A percentile compares a stretch with the other conserved stretches of the same genome.
Conservation (phyloP, 2,329 filamentous ascomycete species). For the Verticillium tricorpus region DNA sequence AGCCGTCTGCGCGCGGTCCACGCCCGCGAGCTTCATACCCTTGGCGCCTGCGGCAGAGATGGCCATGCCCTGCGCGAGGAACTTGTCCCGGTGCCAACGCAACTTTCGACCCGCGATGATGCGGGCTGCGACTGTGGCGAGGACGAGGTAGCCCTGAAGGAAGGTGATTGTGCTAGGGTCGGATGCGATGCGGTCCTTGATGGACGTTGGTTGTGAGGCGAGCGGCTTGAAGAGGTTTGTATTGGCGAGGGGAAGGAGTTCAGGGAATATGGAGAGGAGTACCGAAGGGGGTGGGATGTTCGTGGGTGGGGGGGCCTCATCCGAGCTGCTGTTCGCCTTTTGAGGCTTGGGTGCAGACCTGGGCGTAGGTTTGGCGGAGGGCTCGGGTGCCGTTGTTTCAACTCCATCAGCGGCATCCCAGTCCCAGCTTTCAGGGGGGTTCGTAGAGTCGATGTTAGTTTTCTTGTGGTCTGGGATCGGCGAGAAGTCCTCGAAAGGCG, state of each 20-base stretch:
- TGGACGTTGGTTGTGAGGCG: conserved; percentile 49
- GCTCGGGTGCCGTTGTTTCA: conserved; percentile 16
- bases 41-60: conserved; percentile 74
- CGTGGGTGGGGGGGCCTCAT: conserved; percentile 58
- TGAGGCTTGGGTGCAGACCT: conserved; percentile 3
- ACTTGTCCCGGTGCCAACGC: conserved; percentile 86
- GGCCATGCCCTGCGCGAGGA: conserved; percentile 81
- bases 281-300: conserved; percentile 88
- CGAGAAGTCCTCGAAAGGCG: conserved; percentile 43
- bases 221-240: conserved; percentile 62
- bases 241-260: conserved; percentile 63
- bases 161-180: conserved; percentile 59
- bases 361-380: conserved; percentile 1
- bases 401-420: conserved; percentile 41
- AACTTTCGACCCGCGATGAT: conserved; percentile 80
- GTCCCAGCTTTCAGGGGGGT: conserved; percentile 35
- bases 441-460: conserved; percentile 10
- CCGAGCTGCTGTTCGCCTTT: conserved; percentile 3
- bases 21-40: conserved; percentile 85
- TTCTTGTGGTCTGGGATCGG: conserved; percentile 11
- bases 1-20: conserved; percentile 77
- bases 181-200: conserved; percentile 60
- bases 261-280: conserved; percentile 71
- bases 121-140: conserved; percentile 67
- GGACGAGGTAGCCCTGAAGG: conserved; percentile 57